Conservation (phyloP, 129 eudicot genomes). For the Dittrichia graveolens region DNA sequence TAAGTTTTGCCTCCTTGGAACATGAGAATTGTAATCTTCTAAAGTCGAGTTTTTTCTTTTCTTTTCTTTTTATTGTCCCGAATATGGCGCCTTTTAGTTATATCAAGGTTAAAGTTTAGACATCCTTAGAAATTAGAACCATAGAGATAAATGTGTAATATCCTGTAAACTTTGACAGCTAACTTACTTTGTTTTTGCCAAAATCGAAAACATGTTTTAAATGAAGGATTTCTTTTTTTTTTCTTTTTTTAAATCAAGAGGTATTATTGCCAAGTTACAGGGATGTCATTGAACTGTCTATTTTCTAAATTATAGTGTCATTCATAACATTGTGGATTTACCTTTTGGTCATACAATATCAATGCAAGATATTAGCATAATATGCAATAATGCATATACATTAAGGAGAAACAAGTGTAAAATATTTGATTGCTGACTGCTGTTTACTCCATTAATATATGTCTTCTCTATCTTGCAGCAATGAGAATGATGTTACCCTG, state of each 20-base stretch:
- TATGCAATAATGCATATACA: no score
- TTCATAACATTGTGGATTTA: no score
- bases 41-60: constrained; percentile 16
- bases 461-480: constrained; percentile 50
- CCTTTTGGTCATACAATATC: no score
- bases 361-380: no score
- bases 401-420: no score
- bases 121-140: not conserved
- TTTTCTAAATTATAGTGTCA: no score
- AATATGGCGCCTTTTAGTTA: not conserved
- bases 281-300: no score
- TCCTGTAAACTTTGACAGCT: not conserved
- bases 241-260: no score
- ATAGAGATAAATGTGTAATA: not conserved
- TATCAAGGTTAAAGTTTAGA: not conserved
- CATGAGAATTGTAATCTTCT: not conserved
- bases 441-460: constrained; percentile 19
- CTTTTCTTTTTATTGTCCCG: not conserved
- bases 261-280: no score
- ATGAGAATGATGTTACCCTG: constrained; percentile 88
- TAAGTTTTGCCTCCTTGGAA: not conserved
- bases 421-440: no score
- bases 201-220: not conserved
- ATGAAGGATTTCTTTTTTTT: no score
- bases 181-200: not conserved